Conservation (phyloP, 768 basidiomycete genomes). For the Collybia nuda region DNA sequence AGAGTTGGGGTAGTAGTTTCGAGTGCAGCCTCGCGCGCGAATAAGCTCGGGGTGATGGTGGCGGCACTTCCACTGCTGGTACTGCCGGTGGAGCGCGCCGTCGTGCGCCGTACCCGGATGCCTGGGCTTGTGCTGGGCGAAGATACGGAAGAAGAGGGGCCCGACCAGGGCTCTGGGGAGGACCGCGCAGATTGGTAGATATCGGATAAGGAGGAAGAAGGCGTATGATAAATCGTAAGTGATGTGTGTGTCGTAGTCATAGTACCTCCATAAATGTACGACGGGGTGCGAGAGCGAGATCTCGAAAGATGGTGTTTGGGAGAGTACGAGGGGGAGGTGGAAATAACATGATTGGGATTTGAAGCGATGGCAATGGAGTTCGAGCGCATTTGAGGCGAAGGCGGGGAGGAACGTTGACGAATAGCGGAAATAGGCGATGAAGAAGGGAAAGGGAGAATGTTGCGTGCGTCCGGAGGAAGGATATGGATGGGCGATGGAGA, state of each 20-base stretch:
- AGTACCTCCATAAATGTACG: slow-evolving; percentile 46
- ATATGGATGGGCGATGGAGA: slow-evolving; percentile 14
- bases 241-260: slow-evolving; percentile 58
- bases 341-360: slow-evolving; percentile 18
- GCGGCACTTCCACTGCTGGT: slow-evolving; percentile 47
- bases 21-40: slow-evolving; percentile 33
- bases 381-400: slow-evolving; percentile 18
- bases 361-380: slow-evolving; percentile 28
- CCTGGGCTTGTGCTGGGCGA: slow-evolving; percentile 21
- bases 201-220: slow-evolving; percentile 76
- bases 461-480: slow-evolving; percentile 1
- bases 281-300: slow-evolving; percentile 46
- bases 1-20: slow-evolving; percentile 9
- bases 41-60: slow-evolving; percentile 63
- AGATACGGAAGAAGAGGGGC: slow-evolving; percentile 15
- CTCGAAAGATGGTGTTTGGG: slow-evolving; percentile 31
- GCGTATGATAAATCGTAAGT: slow-evolving; percentile 71
- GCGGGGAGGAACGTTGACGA: background rate
- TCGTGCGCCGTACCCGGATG: slow-evolving; percentile 22
- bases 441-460: background rate
- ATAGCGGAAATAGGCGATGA: slow-evolving; percentile 11
- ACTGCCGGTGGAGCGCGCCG: slow-evolving; percentile 29
- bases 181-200: slow-evolving; percentile 58
- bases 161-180: slow-evolving; percentile 45
- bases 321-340: slow-evolving; percentile 27